A percentile compares a stretch with the other conserved stretches of the same genome.
Evolutionary conservation across 1,139 yeast species (phyloP).

Genomic region (Hemisphaericaspora xylofermentans): DNA sequence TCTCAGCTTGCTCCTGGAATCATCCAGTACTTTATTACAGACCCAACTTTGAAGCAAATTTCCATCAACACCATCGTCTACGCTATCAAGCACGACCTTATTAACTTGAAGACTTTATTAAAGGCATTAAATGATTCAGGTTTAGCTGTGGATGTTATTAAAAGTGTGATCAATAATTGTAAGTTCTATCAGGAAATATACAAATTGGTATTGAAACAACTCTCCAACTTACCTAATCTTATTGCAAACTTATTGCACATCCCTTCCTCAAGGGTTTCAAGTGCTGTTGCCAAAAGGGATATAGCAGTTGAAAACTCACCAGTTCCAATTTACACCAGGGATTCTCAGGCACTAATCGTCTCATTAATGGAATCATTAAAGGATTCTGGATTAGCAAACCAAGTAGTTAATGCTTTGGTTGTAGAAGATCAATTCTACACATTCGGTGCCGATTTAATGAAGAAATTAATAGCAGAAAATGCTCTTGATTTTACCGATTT

Average conservation of each 20-base stretch:
- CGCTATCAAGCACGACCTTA: conserved; percentile 33
- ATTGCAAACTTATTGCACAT: conserved; percentile 28
- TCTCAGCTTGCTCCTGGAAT: conserved; percentile 43
- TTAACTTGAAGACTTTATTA: conserved; percentile 40
- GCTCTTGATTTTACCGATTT: conserved; percentile 32
- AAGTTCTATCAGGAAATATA: conserved; percentile 42
- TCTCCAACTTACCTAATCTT: conserved; percentile 31
- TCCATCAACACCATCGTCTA: conserved; percentile 30
- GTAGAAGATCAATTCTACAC: conserved; percentile 39
- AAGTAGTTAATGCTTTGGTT: conserved; percentile 41
- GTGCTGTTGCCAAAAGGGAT: conserved; percentile 13
- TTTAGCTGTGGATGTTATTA: conserved; percentile 39
- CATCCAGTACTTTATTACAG: conserved; percentile 33
- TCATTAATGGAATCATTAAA: conserved; percentile 47
- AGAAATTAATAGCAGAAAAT: conserved; percentile 28
- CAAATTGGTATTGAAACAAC: conserved; percentile 32
- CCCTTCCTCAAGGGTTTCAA: conserved; percentile 10
- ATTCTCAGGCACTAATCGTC: conserved; percentile 25
- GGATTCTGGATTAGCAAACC: conserved; percentile 44
- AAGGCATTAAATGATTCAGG: conserved; percentile 46
- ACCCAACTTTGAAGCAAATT: conserved; percentile 31
- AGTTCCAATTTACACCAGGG: conserved; percentile 13
- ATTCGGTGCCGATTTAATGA: conserved; percentile 42
- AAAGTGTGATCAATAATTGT: conserved; percentile 41
- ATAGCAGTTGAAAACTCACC: conserved; percentile 5